Evolutionary conservation across 129 eudicot species (phyloP), one percentile per base, ranked within the genome.

Genomic region (Flaveria brownii): DNA sequence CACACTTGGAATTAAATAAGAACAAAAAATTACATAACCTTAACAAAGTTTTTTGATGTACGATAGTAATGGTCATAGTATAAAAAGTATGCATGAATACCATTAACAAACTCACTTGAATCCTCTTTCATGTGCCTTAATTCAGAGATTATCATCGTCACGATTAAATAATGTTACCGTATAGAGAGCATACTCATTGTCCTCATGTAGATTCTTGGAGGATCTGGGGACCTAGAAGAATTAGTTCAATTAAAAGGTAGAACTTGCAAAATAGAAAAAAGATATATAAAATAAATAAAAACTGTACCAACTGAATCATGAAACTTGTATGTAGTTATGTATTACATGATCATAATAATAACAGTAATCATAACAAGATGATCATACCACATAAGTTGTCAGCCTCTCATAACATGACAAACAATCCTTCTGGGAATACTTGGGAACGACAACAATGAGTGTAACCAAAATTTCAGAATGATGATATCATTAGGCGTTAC

Each of bases 371-470:
- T 54, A 55, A 18, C 25, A 41, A 61, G 66, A 25, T 68, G 52
- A 23, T 39, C 62, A 71, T 87, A 93, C 98, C 86, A 93, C 98
- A 84, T 90, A 90, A 60, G 92, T 80, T 2, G 98, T 90, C 65
- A 93, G 86, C 49, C 92, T 88, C 85, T 90, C 96, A 47, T 93
- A 93, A 86, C 96, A 82, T 68, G 92, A 87, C 77, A 90, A 75
- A 93, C 98, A 93, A 80, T 90, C 98, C 71, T 88, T 93, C 84
- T 90, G 91, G 47, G 98, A 90, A 73, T 86, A 93, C 82, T 90
- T 93, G 33, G 92, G 74, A 78, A 90, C 96, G 79, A 93, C 85
- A 33, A 91, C 89, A 65, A 88, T 89, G 72, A 93, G 92, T 20
- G 97, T 93, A 43, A 87, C 80, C 73, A 93, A 79, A 78, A 90